Evolutionary conservation across 805 yeast species (phyloP).

Genomic region (Candida awuae): DNA sequence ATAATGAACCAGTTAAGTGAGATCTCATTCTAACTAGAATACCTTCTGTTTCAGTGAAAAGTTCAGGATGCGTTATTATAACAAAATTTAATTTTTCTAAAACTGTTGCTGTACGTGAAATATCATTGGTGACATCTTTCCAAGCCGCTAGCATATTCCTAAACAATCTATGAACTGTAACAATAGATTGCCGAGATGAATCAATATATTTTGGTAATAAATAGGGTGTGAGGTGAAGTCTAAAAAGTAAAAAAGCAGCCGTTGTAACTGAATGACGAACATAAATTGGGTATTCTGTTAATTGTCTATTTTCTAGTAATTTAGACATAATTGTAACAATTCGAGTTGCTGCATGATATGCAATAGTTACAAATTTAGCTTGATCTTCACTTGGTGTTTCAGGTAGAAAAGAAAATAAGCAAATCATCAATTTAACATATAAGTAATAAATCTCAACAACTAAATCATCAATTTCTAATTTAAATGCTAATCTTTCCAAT

Average conservation of each 20-base stretch:
- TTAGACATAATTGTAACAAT: constrained; percentile 71
- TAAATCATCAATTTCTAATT: constrained; percentile 56
- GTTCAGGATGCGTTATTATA: constrained; percentile 77
- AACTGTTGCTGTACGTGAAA: constrained; percentile 84
- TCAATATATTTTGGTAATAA: constrained; percentile 69
- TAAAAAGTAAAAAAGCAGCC: constrained; percentile 70
- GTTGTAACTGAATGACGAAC: constrained; percentile 80
- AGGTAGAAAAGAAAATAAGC: constrained; percentile 86
- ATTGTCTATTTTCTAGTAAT: constrained; percentile 55
- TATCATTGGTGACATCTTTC: constrained; percentile 85
- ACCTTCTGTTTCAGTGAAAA: constrained; percentile 52
- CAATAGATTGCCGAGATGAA: constrained; percentile 87
- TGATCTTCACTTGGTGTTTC: constrained; percentile 84
- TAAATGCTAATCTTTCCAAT: constrained; percentile 60
- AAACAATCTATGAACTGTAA: constrained; percentile 81
- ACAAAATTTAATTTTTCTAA: constrained; percentile 84
- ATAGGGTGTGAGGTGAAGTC: constrained; percentile 71
- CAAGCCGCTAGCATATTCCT: constrained; percentile 86
- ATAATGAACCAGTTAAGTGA: constrained; percentile 82
- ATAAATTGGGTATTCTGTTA: constrained; percentile 80
- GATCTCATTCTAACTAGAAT: constrained; percentile 85
- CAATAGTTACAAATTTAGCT: constrained; percentile 72
- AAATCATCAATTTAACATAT: constrained; percentile 71
- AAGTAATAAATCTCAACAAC: constrained; percentile 70
- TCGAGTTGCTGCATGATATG: constrained; percentile 73